Base-by-base conservation (phyloP, 2,329 filamentous ascomycete genomes). In the Trichothecium sympodiale region DNA sequence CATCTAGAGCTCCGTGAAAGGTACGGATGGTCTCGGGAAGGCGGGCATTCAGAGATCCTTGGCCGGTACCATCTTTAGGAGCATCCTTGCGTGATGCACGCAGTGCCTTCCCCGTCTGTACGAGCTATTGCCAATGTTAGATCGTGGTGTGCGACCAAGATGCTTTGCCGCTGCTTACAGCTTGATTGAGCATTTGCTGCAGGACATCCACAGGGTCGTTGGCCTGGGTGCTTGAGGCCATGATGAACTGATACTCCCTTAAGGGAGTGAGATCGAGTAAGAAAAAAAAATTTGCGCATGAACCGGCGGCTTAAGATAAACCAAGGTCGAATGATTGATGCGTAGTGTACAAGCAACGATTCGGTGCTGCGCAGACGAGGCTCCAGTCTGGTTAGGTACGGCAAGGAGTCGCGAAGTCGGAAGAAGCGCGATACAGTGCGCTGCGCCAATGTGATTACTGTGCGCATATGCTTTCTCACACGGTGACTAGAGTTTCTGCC, bases 21-120 rank as follows among this genome's bases (percentile, higher is more conserved):
- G 53, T 50, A 27, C 54, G 54, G 37, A 70, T 60, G n/a, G 61
- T 60, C 29, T 69, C 64, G 23, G 60, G 55, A 37, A 72, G 51
- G 45, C 64, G 69, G 31, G 55, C 50, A 36, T 60, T 60, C 47
- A 47, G 52, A 28, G 46, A 49, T 42, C 49, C 49, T 23, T 54
- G 52, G 13, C 48, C 48, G 13, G 49, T 46, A 13, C 58, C 40
- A 30, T 57, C 57, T 38, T 56, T 61, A 29, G 61, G 55, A 12
- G 61, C 59, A 42, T 71, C 65, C 43, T 61, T 65, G 20, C 58
- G 56, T 27, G 64, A 64, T 2, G 64, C 56, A 33, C 61, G 69
- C 10, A 77, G 55, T 14, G 71, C 69, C 48, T 72, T 78, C 13
- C 71, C 73, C 2, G 68, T 71, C 50, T 77, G 68, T 12, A 78